These are phyloP conservation scores for Pachysolen tannophilus DNA, from an alignment of 805 yeast species.

Conservation along the genomic window DNA sequence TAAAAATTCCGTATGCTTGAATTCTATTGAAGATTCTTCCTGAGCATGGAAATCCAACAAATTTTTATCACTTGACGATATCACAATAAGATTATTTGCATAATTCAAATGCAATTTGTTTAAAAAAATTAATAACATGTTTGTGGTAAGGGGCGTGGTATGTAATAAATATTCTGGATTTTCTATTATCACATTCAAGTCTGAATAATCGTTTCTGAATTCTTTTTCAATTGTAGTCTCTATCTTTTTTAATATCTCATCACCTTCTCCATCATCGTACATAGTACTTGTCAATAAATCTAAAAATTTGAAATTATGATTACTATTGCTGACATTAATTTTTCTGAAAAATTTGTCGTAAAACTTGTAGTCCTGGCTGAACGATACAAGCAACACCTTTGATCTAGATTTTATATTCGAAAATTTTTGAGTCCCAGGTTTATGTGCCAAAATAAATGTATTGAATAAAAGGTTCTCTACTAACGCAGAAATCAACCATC, in stretches of 20 bases:
- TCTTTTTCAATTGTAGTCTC: conserved; percentile 14
- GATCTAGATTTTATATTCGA: conserved; percentile 16
- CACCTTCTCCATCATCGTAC: conserved; percentile 16
- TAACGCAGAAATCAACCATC: conserved; percentile 53
- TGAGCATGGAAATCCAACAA: conserved; percentile 14
- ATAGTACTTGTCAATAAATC: conserved; percentile 30
- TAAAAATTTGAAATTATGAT: conserved; percentile 25
- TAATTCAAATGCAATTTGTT: conserved; percentile 6
- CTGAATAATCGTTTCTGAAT: not conserved
- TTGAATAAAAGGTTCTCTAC: conserved; percentile 45
- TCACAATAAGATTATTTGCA: conserved; percentile 17
- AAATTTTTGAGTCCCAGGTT: conserved; percentile 18
- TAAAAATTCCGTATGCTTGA: conserved; percentile 37
- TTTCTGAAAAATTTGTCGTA: conserved; percentile 26
- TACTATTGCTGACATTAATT: conserved; percentile 29
- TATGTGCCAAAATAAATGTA: conserved; percentile 28
- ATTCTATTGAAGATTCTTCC: conserved; percentile 14
- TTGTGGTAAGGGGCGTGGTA: conserved; percentile 7
- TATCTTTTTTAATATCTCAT: no score
- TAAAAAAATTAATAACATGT: conserved; percentile 3
- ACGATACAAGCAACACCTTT: conserved; percentile 30
- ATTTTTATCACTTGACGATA: conserved; percentile 14
- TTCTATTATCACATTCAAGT: conserved; percentile 7
- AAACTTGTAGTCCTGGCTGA: conserved; percentile 3
- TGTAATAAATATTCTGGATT: conserved; percentile 21